A percentile compares a stretch with the other conserved stretches of the same genome.
These are phyloP conservation scores for Penicillium sp. DNA, from an alignment of 2,329 filamentous ascomycete genomes.

Conservation along the genomic window DNA sequence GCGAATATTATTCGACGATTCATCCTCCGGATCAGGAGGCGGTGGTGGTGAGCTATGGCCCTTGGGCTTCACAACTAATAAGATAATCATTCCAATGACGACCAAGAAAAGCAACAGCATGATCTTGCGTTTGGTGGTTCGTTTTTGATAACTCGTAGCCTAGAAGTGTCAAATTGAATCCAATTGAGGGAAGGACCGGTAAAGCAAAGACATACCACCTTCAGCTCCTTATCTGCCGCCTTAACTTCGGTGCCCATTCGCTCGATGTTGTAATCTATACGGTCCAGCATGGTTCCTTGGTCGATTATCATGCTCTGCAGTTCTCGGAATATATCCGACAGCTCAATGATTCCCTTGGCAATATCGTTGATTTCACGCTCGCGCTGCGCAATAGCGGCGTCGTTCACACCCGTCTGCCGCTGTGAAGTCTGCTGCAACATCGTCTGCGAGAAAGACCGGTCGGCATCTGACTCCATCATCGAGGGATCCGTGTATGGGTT, in stretches of 20 bases:
- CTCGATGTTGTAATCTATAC: conserved; percentile 98
- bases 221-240: conserved; percentile 86
- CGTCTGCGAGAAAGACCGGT: conserved; percentile 85
- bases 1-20: conserved; percentile 25
- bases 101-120: conserved; percentile 83
- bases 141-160: conserved; percentile 82
- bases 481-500: conserved; percentile 79
- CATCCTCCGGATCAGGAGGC: conserved; percentile 23
- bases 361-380: conserved; percentile 98
- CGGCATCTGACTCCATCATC: conserved; percentile 86
- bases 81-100: conserved; percentile 80
- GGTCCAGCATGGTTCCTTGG: conserved; percentile 84
- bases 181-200: not conserved
- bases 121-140: conserved; percentile 84
- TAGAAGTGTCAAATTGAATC: conserved; percentile 3
- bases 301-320: conserved; percentile 93
- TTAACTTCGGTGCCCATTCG: conserved; percentile 92
- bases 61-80: conserved; percentile 77
- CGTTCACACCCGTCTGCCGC: conserved; percentile 59
- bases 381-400: conserved; percentile 80
- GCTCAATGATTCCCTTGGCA: conserved; percentile 93
- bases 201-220: conserved; percentile 53
- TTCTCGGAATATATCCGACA: conserved; percentile 95
- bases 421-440: conserved; percentile 76
- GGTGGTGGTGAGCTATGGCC: conserved; percentile 25